A percentile compares a stretch with the other conserved stretches of the same genome.
phyloP scores from a whole-genome alignment of 805 yeast genomes.

The Saccharomycopsis amapae region DNA sequence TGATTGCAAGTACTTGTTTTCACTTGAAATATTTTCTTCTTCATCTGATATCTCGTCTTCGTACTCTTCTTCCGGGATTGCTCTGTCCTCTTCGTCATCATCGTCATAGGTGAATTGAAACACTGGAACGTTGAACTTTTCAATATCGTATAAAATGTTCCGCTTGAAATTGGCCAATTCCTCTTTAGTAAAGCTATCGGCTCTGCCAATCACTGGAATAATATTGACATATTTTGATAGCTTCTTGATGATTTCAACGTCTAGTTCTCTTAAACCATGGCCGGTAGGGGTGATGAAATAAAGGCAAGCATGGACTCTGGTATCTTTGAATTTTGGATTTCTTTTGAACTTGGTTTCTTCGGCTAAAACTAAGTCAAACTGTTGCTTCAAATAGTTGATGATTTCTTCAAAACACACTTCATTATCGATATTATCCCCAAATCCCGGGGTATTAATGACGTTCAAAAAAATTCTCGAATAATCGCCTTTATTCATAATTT shows the following conservation, averaged over 20 bases:
- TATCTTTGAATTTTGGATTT: constrained; percentile 63
- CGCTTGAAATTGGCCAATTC: constrained; percentile 57
- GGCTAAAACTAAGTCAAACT: constrained; percentile 62
- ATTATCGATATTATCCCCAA: constrained; percentile 54
- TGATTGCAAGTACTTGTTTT: constrained; percentile 51
- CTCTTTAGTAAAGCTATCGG: constrained; percentile 59
- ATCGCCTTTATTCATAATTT: constrained; percentile 50
- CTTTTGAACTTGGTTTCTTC: constrained; percentile 72
- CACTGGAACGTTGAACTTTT: constrained; percentile 61
- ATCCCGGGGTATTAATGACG: constrained; percentile 55
- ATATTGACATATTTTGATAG: constrained; percentile 68
- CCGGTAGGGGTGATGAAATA: constrained; percentile 37
- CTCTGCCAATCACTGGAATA: constrained; percentile 61
- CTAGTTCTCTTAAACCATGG: constrained; percentile 71
- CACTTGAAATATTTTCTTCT: constrained; percentile 61
- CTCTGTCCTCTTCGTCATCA: constrained; percentile 57
- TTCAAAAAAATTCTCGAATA: constrained; percentile 47
- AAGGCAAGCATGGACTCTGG: constrained; percentile 55
- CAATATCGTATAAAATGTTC: constrained; percentile 55
- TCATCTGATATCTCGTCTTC: constrained; percentile 66
- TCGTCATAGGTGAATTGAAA: constrained; percentile 69
- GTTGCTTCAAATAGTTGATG: constrained; percentile 56
- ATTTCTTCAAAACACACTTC: constrained; percentile 61
- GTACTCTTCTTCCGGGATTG: constrained; percentile 58
- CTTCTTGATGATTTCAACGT: constrained; percentile 62